These are phyloP conservation scores for Pogostemon cablin DNA, from an alignment of 257 asterid genomes.

Conservation along the genomic window DNA sequence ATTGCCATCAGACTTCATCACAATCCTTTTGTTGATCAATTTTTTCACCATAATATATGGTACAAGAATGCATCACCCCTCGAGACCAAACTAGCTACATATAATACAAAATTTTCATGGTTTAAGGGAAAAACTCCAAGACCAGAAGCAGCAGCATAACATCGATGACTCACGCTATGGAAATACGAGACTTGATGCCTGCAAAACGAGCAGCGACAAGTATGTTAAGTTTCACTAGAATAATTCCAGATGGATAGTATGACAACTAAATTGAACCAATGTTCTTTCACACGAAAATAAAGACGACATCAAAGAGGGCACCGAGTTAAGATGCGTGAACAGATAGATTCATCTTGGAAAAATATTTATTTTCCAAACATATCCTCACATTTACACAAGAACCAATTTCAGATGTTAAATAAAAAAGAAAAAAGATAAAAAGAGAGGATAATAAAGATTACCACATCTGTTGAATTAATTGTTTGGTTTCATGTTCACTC, in stretches of 20 bases:
- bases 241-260: neutral
- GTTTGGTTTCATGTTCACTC: slow-evolving; percentile 62
- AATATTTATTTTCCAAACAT: neutral
- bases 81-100: slow-evolving; percentile 1
- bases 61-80: slow-evolving; percentile 2
- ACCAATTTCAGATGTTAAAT: slow-evolving; percentile 9
- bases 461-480: slow-evolving; percentile 39
- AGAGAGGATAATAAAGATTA: slow-evolving; percentile 43
- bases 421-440: slow-evolving; percentile 19
- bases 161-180: neutral
- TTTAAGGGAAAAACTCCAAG: slow-evolving; percentile 21
- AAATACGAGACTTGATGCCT: slow-evolving; percentile 26
- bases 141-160: slow-evolving; percentile 21
- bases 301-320: neutral
- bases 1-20: neutral
- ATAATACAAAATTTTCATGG: slow-evolving; percentile 29
- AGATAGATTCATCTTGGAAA: neutral
- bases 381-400: neutral
- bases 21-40: neutral
- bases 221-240: neutral
- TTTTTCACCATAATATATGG: slow-evolving; percentile 2
- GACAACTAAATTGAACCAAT: neutral
- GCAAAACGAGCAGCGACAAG: slow-evolving; percentile 24
- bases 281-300: neutral
- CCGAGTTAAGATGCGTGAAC: neutral